Base-by-base conservation (phyloP, 352 stramenopile genomes). In the Phytophthora palmivora region DNA sequence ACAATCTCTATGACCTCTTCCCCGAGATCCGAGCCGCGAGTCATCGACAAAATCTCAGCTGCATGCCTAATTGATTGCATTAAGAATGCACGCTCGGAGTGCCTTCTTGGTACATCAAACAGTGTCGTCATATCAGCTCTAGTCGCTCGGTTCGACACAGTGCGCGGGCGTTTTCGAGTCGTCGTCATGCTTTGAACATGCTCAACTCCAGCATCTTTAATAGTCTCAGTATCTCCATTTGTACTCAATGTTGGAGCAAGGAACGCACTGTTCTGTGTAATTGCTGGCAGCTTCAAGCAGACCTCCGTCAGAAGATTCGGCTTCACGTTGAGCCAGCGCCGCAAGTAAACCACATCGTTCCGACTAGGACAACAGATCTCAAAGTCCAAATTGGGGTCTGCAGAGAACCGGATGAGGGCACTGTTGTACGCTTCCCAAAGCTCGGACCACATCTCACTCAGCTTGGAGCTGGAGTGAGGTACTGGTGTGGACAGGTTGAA, bases 361-460 rank as follows among this genome's bases (percentile, higher is more conserved):
- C 60, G 52, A 58, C 46, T 63, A 32, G 33, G 46, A 36, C 60
- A 69, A 33, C 60, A 69, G 15, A 54, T 45, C 11, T 38, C 37
- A 21, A 69, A 69, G 10, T 58, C 45, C 39, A 58, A 42, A 10
- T 58, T n/a, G 12, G 45, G 36, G 22, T 69, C 54, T 16, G 39
- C 44, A 9, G 54, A 58, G 52, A 69, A 58, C 1, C 60, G 26
- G 22, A 48, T 53, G 19, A 58, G 24, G 1, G 53, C 53, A 19
- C 60, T 53, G 32, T 58, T 58, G 19, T 58, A 69, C 3, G 45
- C 60, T 7, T 9, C 37, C 43, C 59, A 67, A 34, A 67, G 36
- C 19, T 67, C 51, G 26, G 50, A 32, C 59, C 59, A 67, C 50
- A 67, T 62, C 7, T 67, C 59, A 30, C 59, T 61, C 14, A 67